Evolutionary conservation across 2,329 filamentous ascomycete genomes (phyloP).

Genomic region (Ceratocystis smalleyi): DNA sequence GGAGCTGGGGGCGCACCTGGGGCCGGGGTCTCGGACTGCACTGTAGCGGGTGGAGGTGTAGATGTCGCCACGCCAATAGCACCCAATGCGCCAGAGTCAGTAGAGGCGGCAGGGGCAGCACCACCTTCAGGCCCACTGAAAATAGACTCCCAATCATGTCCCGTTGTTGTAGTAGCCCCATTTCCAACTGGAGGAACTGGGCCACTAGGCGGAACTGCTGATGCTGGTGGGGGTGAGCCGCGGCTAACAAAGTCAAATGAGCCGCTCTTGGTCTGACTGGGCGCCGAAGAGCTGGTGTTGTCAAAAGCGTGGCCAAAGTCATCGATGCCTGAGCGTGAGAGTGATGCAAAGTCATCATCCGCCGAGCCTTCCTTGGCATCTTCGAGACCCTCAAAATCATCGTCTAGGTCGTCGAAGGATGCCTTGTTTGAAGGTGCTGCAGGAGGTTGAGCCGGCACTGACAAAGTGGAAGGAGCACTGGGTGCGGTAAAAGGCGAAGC

Average conservation of each 20-base stretch:
- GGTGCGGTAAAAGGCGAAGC: slow-evolving; percentile 20
- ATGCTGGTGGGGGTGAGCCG: slow-evolving; percentile 19
- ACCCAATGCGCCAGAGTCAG: slow-evolving; percentile 17
- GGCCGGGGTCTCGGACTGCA: slow-evolving; percentile 19
- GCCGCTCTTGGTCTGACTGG: slow-evolving; percentile 39
- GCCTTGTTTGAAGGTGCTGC: slow-evolving; percentile 29
- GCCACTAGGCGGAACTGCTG: neutral
- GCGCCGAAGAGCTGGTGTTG: slow-evolving; percentile 48
- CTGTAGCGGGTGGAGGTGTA: slow-evolving; percentile 14
- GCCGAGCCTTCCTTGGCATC: slow-evolving; percentile 68
- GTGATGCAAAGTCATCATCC: slow-evolving; percentile 65
- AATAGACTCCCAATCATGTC: slow-evolving; percentile 87
- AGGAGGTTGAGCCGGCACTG: slow-evolving; percentile 21
- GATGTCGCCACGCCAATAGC: slow-evolving; percentile 4
- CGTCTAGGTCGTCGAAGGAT: slow-evolving; percentile 60
- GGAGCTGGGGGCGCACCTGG: slow-evolving; percentile 20
- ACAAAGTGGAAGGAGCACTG: slow-evolving; percentile 15
- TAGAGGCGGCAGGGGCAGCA: slow-evolving; percentile 19
- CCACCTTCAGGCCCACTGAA: slow-evolving; percentile 50
- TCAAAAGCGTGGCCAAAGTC: slow-evolving; percentile 77
- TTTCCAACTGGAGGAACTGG: no score
- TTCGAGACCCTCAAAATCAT: slow-evolving; percentile 67
- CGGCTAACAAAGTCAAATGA: slow-evolving; percentile 42
- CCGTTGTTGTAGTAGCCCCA: slow-evolving; percentile 27
- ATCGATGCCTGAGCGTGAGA: slow-evolving; percentile 54